Evolutionary conservation across 2,329 filamentous ascomycete genomes (phyloP).

Genomic region (Penicillium brevicompactum): DNA sequence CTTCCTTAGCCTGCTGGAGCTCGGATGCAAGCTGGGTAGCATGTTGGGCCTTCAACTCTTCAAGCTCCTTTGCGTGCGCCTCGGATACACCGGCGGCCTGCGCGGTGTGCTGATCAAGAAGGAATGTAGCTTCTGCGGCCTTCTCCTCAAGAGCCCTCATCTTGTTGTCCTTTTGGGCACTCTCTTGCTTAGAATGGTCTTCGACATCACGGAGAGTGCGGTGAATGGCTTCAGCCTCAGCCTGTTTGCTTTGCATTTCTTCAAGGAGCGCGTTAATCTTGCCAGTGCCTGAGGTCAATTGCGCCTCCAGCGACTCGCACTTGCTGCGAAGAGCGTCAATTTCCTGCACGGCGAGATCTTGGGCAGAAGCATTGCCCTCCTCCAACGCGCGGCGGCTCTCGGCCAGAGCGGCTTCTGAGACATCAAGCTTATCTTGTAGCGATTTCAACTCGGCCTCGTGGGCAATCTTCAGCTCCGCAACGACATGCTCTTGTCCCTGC

Average conservation of each 20-base stretch:
- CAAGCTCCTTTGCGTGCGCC: constrained; percentile 36
- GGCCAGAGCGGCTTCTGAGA: constrained; percentile 35
- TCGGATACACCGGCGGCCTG: constrained; percentile 33
- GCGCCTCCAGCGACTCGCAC: constrained; percentile 35
- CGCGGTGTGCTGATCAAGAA: constrained; percentile 38
- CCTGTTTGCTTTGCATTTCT: constrained; percentile 38
- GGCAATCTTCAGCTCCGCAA: constrained; percentile 31
- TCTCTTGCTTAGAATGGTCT: constrained; percentile 40
- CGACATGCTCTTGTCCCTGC: constrained; percentile 33
- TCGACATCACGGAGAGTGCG: constrained; percentile 40
- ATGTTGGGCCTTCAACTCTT: constrained; percentile 38
- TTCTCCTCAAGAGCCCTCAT: constrained; percentile 38
- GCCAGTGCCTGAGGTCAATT: constrained; percentile 32
- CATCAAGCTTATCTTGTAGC: constrained; percentile 37
- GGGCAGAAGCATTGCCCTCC: constrained; percentile 35
- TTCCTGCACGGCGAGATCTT: constrained; percentile 37
- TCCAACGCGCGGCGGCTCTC: constrained; percentile 39
- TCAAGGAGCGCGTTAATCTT: constrained; percentile 39
- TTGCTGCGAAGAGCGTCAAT: constrained; percentile 40
- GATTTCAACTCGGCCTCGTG: constrained; percentile 37
- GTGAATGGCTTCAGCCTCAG: constrained; percentile 41
- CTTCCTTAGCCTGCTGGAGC: constrained; percentile 35
- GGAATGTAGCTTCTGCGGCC: constrained; percentile 34
- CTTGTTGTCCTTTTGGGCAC: constrained; percentile 36
- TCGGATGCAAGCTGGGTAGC: constrained; percentile 27